A percentile compares a stretch with the other conserved stretches of the same genome.
Conservation (phyloP, 164 flowering plant genomes). For the Buxus sempervirens region DNA sequence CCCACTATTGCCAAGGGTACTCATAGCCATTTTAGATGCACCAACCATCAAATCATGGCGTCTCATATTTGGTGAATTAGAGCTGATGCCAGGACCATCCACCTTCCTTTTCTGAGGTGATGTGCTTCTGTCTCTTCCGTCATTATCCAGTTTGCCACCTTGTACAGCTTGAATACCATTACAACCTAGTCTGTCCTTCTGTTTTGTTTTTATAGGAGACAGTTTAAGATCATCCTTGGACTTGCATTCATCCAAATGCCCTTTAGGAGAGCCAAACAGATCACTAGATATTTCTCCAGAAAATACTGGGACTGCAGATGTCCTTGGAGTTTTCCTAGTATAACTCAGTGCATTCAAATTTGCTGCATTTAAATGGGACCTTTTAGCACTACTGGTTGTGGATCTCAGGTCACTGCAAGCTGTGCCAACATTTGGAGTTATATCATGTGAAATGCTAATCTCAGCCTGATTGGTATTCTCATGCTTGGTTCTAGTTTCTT, state of each 20-base stretch:
- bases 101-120: constrained; percentile 37
- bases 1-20: not conserved
- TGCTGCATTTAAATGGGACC: constrained; percentile 25
- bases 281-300: constrained; percentile 25
- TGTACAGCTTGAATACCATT: constrained; percentile 17
- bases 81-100: constrained; percentile 19
- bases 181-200: constrained; percentile 14
- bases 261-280: constrained; percentile 18
- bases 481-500: constrained; percentile 4
- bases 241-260: constrained; percentile 7
- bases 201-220: constrained; percentile 14
- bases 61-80: constrained; percentile 25
- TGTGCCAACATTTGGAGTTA: constrained; percentile 18
- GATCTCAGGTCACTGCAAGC: constrained; percentile 22
- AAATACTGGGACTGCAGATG: constrained; percentile 22
- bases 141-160: constrained; percentile 11
- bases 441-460: constrained; percentile 8
- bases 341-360: constrained; percentile 26
- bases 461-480: constrained; percentile 12
- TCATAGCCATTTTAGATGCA: not conserved
- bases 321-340: constrained; percentile 36
- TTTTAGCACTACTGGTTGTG: constrained; percentile 22
- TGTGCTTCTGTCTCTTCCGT: constrained; percentile 13
- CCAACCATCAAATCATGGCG: constrained; percentile 12
- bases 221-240: constrained; percentile 7